These are phyloP conservation scores for Sclerotinia spermophila DNA, from an alignment of 2,329 filamentous ascomycete genomes.

Conservation along the genomic window DNA sequence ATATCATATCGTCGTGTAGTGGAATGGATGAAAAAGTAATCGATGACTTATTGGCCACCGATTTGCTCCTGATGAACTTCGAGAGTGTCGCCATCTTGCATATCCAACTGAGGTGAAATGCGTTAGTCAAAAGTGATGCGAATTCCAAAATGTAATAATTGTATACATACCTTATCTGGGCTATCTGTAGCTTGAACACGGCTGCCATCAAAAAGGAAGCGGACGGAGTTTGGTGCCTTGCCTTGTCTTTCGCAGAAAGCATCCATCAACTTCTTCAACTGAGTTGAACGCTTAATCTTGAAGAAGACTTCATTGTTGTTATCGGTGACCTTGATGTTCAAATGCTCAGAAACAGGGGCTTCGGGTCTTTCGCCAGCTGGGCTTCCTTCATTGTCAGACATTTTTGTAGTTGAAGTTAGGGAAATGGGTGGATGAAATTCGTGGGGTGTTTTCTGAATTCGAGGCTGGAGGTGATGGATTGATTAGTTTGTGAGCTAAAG, in stretches of 20 bases:
- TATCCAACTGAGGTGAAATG: slow-evolving; percentile 71
- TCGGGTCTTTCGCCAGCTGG: slow-evolving; percentile 39
- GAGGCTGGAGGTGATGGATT: not conserved
- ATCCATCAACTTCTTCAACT: slow-evolving; percentile 96
- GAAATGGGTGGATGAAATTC: slow-evolving; percentile 8
- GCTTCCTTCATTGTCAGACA: slow-evolving; percentile 47
- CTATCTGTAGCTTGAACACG: slow-evolving; percentile 86
- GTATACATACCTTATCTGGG: slow-evolving; percentile 75
- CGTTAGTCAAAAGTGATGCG: not conserved
- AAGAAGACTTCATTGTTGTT: slow-evolving; percentile 99
- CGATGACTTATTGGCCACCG: slow-evolving; percentile 54
- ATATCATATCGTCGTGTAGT: slow-evolving; percentile 10
- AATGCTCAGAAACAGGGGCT: slow-evolving; percentile 60
- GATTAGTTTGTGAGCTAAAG: not conserved
- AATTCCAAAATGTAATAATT: not conserved
- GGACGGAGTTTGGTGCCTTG: slow-evolving; percentile 77
- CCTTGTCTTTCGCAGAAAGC: slow-evolving; percentile 97
- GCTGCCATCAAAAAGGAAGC: slow-evolving; percentile 95
- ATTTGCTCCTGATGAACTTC: slow-evolving; percentile 99
- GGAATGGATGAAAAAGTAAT: not conserved
- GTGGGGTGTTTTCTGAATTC: not conserved
- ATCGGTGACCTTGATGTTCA: slow-evolving; percentile 99
- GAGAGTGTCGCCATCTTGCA: slow-evolving; percentile 92
- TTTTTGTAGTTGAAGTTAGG: slow-evolving; percentile 22
- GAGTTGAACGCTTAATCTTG: slow-evolving; percentile 97